These are phyloP conservation scores for Ophiostoma novo-ulmi DNA, from an alignment of 2,329 filamentous ascomycete genomes.

Conservation along the genomic window DNA sequence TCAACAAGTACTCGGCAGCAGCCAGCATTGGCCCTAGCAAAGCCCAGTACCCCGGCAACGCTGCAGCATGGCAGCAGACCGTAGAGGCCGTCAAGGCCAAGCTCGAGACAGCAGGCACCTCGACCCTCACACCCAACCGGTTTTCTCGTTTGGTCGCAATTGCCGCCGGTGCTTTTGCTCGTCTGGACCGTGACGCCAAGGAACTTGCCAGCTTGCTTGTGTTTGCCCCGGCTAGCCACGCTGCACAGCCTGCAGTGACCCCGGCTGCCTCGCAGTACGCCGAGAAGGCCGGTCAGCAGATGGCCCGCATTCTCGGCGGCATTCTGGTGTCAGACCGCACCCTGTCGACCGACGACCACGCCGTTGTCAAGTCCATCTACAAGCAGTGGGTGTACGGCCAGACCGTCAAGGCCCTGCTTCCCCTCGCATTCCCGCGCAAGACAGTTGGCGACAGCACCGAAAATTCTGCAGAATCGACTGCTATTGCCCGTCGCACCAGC, in stretches of 20 bases:
- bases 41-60: constrained; percentile 31
- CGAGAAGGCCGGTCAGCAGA: constrained; percentile 29
- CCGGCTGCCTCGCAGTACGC: constrained; percentile 28
- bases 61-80: constrained; percentile 26
- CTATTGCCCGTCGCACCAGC: constrained; percentile 26
- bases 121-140: constrained; percentile 20
- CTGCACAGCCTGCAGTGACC: background rate
- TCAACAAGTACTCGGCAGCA: constrained; percentile 29
- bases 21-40: constrained; percentile 17
- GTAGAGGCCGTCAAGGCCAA: constrained; percentile 22
- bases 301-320: constrained; percentile 40
- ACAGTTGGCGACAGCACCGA: background rate
- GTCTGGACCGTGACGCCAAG: constrained; percentile 37
- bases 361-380: constrained; percentile 41
- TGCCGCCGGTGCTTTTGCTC: constrained; percentile 32
- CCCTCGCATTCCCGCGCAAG: constrained; percentile 38
- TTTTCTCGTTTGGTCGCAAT: constrained; percentile 31
- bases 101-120: background rate
- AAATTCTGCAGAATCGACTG: background rate
- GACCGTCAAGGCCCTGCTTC: constrained; percentile 43
- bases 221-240: constrained; percentile 29
- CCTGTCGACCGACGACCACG: constrained; percentile 41
- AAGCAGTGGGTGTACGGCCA: constrained; percentile 47
- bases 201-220: constrained; percentile 29
- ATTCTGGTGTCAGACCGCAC: constrained; percentile 37